Conservation (phyloP, 1,284 basidiomycete genomes). For the Flammula alnicola region DNA sequence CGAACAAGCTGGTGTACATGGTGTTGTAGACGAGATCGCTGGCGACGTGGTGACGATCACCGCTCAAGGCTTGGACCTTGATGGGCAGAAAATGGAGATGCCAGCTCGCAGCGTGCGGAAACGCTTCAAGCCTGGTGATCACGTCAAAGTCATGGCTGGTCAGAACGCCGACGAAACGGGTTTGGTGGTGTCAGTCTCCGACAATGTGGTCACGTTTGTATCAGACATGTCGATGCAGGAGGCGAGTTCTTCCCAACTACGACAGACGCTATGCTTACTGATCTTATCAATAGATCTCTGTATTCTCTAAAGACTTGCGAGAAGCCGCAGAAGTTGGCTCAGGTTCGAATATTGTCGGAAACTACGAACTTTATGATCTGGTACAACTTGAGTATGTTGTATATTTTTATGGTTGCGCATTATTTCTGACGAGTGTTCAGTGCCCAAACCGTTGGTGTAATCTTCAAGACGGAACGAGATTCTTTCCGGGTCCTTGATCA, state of each 20-base stretch:
- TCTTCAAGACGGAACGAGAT: constrained; percentile 96
- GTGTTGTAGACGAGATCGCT: constrained; percentile 88
- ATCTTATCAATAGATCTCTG: constrained; percentile 69
- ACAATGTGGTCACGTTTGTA: constrained; percentile 93
- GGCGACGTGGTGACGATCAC: constrained; percentile 89
- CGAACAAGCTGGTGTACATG: constrained; percentile 92
- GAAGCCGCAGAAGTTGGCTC: constrained; percentile 97
- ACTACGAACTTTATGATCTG: constrained; percentile 95
- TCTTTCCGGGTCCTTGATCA: constrained; percentile 97
- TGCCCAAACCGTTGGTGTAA: constrained; percentile 92
- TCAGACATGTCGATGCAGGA: constrained; percentile 98
- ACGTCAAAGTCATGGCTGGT: constrained; percentile 97
- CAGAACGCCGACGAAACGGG: constrained; percentile 96
- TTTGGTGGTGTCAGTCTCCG: constrained; percentile 90
- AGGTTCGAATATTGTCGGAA: constrained; percentile 86
- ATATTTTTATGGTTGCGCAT: constrained; percentile 7
- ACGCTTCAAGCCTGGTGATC: constrained; percentile 95
- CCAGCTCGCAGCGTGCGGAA: constrained; percentile 91
- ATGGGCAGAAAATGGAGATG: constrained; percentile 86
- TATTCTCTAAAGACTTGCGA: constrained; percentile 96
- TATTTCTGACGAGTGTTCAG: constrained; percentile 43
- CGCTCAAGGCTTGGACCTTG: constrained; percentile 81
- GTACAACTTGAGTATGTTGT: constrained; percentile 91
- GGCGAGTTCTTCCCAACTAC: constrained; percentile 42
- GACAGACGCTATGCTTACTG: background rate